A percentile compares a stretch with the other conserved stretches of the same genome.
Conservation (phyloP, 2,329 filamentous ascomycete genomes). For the Fusarium nygamai region DNA sequence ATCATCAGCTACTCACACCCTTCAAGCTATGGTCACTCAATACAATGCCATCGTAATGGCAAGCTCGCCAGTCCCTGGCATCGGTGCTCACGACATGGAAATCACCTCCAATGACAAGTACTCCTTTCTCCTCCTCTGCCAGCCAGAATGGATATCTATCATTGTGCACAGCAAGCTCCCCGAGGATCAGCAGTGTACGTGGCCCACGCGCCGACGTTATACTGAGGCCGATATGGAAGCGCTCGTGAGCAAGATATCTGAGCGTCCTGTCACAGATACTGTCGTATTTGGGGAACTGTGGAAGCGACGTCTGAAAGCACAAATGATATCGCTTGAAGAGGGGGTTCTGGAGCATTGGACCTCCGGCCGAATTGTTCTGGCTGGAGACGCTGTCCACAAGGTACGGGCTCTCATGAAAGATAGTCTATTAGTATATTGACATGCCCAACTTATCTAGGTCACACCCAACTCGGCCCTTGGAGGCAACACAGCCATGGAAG, state of each 20-base stretch:
- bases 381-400: neutral
- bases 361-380: neutral
- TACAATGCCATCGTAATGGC: neutral
- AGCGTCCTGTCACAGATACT: neutral
- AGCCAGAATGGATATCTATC: neutral
- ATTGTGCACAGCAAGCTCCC: neutral
- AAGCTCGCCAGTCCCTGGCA: neutral
- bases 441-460: neutral
- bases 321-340: neutral
- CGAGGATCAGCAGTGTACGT: neutral
- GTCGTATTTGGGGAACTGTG: neutral
- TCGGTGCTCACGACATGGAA: neutral
- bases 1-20: neutral
- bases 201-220: neutral
- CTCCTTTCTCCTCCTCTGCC: neutral
- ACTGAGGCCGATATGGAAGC: neutral
- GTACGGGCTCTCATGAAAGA: rapidly evolving
- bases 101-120: neutral
- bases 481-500: neutral
- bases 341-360: neutral
- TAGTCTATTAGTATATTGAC: no score
- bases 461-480: neutral
- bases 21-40: neutral
- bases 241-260: neutral
- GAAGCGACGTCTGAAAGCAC: neutral